Percentiles rank a stretch among this genome's conserved stretches.
phyloP scores from a whole-genome alignment of 805 yeast species.

The Komagataella pseudopastoris region DNA sequence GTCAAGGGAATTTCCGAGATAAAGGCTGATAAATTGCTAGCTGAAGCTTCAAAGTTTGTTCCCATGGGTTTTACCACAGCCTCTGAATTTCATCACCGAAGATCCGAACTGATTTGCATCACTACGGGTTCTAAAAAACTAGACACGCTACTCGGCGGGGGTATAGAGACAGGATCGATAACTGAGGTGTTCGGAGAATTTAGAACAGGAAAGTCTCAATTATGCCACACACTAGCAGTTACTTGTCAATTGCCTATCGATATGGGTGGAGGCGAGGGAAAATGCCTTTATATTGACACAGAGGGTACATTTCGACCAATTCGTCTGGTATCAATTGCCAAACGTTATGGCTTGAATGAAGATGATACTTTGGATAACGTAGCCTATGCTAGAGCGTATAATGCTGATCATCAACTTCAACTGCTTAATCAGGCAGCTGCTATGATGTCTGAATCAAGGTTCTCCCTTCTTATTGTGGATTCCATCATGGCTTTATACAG shows the following conservation, averaged over 20 bases:
- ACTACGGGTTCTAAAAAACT: constrained; percentile 93
- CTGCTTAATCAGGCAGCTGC: constrained; percentile 81
- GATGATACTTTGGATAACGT: constrained; percentile 94
- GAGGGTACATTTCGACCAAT: constrained; percentile 95
- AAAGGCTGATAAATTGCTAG: constrained; percentile 75
- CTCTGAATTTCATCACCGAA: constrained; percentile 78
- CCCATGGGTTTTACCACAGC: constrained; percentile 98
- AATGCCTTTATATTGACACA: constrained; percentile 89
- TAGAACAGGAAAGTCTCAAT: constrained; percentile 93
- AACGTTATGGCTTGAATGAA: constrained; percentile 82
- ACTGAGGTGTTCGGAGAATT: constrained; percentile 96
- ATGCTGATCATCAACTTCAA: constrained; percentile 90
- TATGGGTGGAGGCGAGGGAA: constrained; percentile 98
- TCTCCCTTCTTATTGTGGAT: constrained; percentile 85
- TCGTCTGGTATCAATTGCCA: constrained; percentile 79
- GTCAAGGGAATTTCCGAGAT: constrained; percentile 93
- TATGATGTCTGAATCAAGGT: constrained; percentile 92
- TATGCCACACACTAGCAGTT: constrained; percentile 93
- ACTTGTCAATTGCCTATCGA: constrained; percentile 94
- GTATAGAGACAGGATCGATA: constrained; percentile 92
- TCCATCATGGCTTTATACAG: constrained; percentile 94
- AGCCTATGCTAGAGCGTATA: constrained; percentile 94
- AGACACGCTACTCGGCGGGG: constrained; percentile 91
- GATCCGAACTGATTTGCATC: constrained; percentile 82
- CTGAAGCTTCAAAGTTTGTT: constrained; percentile 75